These are phyloP conservation scores for Pseudogymnoascus sp. DNA, from an alignment of 2,329 filamentous ascomycete species.

Conservation along the genomic window DNA sequence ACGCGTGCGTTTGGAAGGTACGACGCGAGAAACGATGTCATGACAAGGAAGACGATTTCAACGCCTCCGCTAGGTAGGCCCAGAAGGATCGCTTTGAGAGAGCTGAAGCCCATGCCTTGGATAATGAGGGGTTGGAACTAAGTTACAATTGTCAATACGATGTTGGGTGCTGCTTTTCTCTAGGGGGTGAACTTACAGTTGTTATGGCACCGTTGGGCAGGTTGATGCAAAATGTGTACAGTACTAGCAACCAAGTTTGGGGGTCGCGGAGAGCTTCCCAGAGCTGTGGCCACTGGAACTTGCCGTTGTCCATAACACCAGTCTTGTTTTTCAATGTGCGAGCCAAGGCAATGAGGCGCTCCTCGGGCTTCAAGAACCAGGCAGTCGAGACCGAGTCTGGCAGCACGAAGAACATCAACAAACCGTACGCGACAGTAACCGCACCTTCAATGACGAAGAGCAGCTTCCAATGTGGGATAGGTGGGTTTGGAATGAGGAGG, in stretches of 20 bases:
- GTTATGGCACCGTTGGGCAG: constrained; percentile 32
- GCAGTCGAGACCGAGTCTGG: constrained; percentile 43
- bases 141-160: neutral
- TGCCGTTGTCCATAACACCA: constrained; percentile 12
- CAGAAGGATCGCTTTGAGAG: constrained; percentile 30
- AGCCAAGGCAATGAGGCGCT: constrained; percentile 31
- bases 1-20: constrained; percentile 13
- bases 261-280: constrained; percentile 32
- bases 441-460: constrained; percentile 23
- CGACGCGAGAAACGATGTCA: constrained; percentile 12
- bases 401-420: constrained; percentile 38
- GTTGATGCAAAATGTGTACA: constrained; percentile 25
- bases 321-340: constrained; percentile 21
- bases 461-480: constrained; percentile 19
- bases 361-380: constrained; percentile 31
- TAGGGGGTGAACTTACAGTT: constrained; percentile 25
- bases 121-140: constrained; percentile 33
- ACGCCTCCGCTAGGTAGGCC: constrained; percentile 54
- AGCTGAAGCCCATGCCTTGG: constrained; percentile 30
- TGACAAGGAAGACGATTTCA: constrained; percentile 13
- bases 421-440: constrained; percentile 24
- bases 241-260: constrained; percentile 24
- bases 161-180: neutral
- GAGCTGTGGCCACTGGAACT: constrained; percentile 33
- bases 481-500: constrained; percentile 13